Base-by-base conservation (phyloP, 2,329 filamentous ascomycete species). In the Didymella lethalis region DNA sequence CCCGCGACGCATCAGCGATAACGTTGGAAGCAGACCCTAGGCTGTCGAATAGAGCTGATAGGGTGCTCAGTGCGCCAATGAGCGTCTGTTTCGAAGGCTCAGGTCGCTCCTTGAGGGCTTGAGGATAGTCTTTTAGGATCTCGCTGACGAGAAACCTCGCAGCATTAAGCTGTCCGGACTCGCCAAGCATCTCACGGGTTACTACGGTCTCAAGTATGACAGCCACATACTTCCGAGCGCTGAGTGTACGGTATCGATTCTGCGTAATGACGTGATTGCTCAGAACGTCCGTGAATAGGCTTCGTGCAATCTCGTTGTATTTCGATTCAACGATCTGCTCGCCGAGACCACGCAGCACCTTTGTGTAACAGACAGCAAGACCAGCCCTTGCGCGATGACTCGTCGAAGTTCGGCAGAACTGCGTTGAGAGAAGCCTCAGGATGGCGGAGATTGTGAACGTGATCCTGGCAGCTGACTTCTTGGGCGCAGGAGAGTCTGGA, bases 71-170 rank as follows among this genome's bases (percentile, higher is more conserved):
- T 7, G 93, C 85, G 16, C 90, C 89, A 47, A 92, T 90, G 38
- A 99, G 80, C 1, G 89, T 89, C 69, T 96, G 88, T 77, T 99
- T 99, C 47, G 88, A 89, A 7, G 95, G 95, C 75, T 98, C 94
- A 1, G 90, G 87, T 40, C 91, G 87, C 75, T 98, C 94, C 68
- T 93, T 91, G 47, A 97, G 80, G 5, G 90, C 89, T 75, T 96
- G 92, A 0, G 95, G 94, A 67, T 97, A 98, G 74, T 98, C 95
- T 75, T 96, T 98, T 48, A 99, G 83, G 45, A 97, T 84, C 57
- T 92, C 89, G 74, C 96, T 97, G 71, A 97, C 87, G 52, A 99
- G 79, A 61, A 87, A 86, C 69, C 88, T 92, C 7, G 92, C 91
- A 28, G 92, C 93, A 66, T 90, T 88, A 59, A 94, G 83, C 72